phyloP scores from a whole-genome alignment of 805 yeast genomes.

The Candida corydali region DNA sequence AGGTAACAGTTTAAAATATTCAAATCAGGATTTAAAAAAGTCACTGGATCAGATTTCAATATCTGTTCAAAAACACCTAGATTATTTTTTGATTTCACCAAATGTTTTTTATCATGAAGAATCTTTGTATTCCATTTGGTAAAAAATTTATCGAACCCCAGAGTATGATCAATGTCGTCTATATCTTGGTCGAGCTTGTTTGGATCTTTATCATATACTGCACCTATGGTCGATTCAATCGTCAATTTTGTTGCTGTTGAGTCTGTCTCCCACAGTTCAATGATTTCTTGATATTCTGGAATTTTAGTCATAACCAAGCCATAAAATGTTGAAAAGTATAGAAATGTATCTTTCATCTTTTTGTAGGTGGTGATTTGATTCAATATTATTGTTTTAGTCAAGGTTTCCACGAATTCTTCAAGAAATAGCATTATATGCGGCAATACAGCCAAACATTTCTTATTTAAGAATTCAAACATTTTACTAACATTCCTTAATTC shows the following conservation, averaged over 20 bases:
- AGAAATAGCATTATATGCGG: slow-evolving; percentile 45
- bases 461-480: slow-evolving; percentile 33
- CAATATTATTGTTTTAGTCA: slow-evolving; percentile 35
- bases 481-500: slow-evolving; percentile 25
- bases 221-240: slow-evolving; percentile 31
- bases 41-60: slow-evolving; percentile 26
- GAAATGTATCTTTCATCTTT: slow-evolving; percentile 18
- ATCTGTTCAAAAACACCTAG: slow-evolving; percentile 30
- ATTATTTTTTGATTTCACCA: slow-evolving; percentile 24
- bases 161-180: slow-evolving; percentile 26
- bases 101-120: slow-evolving; percentile 19
- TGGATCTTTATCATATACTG: slow-evolving; percentile 31
- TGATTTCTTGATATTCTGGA: slow-evolving; percentile 27
- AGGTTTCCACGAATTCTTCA: slow-evolving; percentile 46
- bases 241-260: slow-evolving; percentile 34
- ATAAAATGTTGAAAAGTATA: slow-evolving; percentile 19
- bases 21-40: slow-evolving; percentile 21
- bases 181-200: slow-evolving; percentile 33
- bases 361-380: slow-evolving; percentile 33
- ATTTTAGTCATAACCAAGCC: slow-evolving; percentile 17
- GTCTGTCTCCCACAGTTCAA: slow-evolving; percentile 35
- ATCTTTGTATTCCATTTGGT: slow-evolving; percentile 18
- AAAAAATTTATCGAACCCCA: slow-evolving; percentile 22
- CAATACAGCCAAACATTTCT: slow-evolving; percentile 35
- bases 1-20: slow-evolving; percentile 25